Base-by-base conservation (phyloP, 2,329 filamentous ascomycete genomes). In the Diaporthe sp. region DNA sequence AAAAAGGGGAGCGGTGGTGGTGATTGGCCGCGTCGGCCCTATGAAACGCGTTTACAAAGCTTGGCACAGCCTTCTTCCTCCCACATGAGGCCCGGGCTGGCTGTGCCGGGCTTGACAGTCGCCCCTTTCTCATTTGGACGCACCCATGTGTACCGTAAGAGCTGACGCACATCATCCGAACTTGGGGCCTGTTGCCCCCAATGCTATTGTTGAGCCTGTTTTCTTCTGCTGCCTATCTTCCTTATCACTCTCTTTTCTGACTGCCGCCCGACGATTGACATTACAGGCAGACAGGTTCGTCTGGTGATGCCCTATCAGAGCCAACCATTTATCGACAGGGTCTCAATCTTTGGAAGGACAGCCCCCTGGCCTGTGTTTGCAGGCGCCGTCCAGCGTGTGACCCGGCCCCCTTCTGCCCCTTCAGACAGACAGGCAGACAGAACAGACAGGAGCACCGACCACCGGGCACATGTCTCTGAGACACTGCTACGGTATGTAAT, bases 71-170 rank as follows among this genome's bases (percentile, higher is more conserved):
- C 63, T 58, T 55, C 50, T 55, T 9, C 61, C 65, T 42, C 27
- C 17, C 42, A n/a, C 25, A 22, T 30, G 56, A 51, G 35, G 19
- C n/a, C 42, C 44, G 70, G 69, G 59, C 30, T 71, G 61, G 61
- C 53, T 58, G 63, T 35, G 37, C 55, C 70, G 63, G 47, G 47
- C 70, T 71, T 75, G 70, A 72, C 70, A 58, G 53, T 70, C 9
- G 63, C 73, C 73, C 73, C 70, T 75, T 73, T 71, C 65, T 73
- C 63, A 68, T 68, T 68, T 68, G 25, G 44, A 51, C 30, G 22
- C 44, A 51, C 63, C 63, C 61, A 66, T 51, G 30, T 37, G 63
- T 51, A 51, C 63, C 63, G 44, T 44, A 25, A 15, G 63, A 68
- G 63, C 63, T 68, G 47, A 68, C 63, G 63, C 63, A 68, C 63